Conservation (phyloP, 2,329 filamentous ascomycete species). For the Colletotrichum neosansevieriae region DNA sequence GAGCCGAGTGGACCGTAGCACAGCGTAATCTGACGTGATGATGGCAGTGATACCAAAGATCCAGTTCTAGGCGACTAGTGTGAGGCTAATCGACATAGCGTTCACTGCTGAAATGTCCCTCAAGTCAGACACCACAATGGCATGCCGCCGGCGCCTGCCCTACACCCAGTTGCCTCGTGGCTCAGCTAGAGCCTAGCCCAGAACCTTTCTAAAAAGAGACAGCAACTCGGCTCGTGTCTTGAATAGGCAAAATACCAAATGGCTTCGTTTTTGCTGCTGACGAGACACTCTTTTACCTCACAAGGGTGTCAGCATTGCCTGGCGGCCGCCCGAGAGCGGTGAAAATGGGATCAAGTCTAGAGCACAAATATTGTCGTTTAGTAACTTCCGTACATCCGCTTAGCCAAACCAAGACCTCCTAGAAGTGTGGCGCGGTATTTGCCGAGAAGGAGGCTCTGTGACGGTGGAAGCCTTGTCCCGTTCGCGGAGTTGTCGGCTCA, state of each 20-base stretch:
- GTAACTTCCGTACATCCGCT: too few species aligned
- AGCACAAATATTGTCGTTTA: background rate
- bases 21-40: slow-evolving; percentile 20
- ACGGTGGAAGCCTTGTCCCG: background rate
- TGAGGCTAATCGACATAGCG: slow-evolving; percentile 2
- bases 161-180: slow-evolving; percentile 12
- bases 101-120: background rate
- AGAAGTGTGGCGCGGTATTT: background rate
- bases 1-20: background rate
- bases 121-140: background rate
- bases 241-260: background rate
- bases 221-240: slow-evolving; percentile 6
- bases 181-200: background rate
- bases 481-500: background rate
- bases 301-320: slow-evolving; percentile 14
- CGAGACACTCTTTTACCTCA: background rate
- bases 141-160: background rate
- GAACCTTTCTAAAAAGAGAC: background rate
- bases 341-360: background rate
- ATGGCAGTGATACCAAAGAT: background rate
- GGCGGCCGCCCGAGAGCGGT: slow-evolving; percentile 14
- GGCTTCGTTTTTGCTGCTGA: background rate
- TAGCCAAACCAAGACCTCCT: too few species aligned
- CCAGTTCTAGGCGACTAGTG: background rate
- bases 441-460: background rate